These are phyloP conservation scores for Phytophthora cactorum DNA, from an alignment of 352 stramenopile species.

Conservation along the genomic window DNA sequence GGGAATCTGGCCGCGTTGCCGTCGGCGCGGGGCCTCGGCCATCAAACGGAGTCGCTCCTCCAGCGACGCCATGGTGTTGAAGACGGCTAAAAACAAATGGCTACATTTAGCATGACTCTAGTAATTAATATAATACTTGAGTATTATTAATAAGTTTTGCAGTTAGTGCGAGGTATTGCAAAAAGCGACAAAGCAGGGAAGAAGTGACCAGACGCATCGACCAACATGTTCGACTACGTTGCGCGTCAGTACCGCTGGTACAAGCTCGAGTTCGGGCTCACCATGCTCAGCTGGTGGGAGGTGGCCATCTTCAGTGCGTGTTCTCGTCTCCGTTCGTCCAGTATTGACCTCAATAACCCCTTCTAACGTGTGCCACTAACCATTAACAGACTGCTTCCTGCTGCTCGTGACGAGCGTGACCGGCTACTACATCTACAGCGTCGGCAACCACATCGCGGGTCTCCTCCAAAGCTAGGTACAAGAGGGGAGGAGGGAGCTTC, in stretches of 20 bases:
- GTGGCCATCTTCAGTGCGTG: constrained; percentile 86
- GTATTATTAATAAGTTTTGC: not conserved
- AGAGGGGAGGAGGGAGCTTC: no score
- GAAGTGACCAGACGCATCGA: constrained; percentile 10
- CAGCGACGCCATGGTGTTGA: constrained; percentile 26
- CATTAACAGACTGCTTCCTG: constrained; percentile 64
- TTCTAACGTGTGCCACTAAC: not conserved
- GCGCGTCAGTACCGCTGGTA: constrained; percentile 83
- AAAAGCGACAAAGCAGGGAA: constrained; percentile 20
- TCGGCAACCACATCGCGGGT: constrained; percentile 51
- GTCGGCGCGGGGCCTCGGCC: constrained; percentile 41
- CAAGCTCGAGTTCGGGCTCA: constrained; percentile 89
- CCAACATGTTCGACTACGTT: constrained; percentile 64
- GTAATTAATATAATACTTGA: not conserved
- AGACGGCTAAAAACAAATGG: constrained; percentile 11
- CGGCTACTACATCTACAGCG: constrained; percentile 82
- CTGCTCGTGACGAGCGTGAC: constrained; percentile 75
- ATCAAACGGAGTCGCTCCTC: constrained; percentile 58
- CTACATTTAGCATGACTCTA: constrained; percentile 22
- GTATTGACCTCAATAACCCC: not conserved
- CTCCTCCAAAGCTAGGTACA: constrained; percentile 45
- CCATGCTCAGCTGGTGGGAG: constrained; percentile 85
- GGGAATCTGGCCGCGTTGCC: constrained; percentile 59
- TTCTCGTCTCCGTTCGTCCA: not conserved
- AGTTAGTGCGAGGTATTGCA: constrained; percentile 3